Evolutionary conservation across 305 asterid genomes (phyloP).

Genomic region (Fraxinus baroniana): DNA sequence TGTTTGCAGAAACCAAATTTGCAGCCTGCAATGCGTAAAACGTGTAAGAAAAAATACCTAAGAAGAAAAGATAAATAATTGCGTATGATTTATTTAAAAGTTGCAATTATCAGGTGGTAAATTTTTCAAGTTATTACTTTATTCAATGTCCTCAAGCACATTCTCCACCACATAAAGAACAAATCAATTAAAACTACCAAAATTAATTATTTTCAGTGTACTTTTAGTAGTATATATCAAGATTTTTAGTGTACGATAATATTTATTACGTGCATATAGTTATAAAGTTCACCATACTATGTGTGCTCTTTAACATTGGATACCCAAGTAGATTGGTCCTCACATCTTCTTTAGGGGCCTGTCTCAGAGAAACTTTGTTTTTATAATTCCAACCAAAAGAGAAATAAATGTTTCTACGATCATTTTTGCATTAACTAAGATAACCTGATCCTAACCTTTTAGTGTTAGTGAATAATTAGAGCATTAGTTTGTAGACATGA

Average conservation of each 20-base stretch:
- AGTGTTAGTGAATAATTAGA: neutral
- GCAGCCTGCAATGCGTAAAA: constrained; percentile 53
- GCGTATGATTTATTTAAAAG: neutral
- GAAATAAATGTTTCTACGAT: neutral
- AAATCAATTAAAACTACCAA: neutral
- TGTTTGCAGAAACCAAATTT: constrained; percentile 58
- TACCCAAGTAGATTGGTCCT: neutral
- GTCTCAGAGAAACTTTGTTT: neutral
- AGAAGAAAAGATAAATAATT: neutral
- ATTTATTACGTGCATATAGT: neutral
- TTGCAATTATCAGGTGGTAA: neutral
- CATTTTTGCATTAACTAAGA: neutral
- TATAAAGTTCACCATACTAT: neutral
- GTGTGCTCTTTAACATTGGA: neutral
- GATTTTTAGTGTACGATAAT: neutral
- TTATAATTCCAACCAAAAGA: neutral
- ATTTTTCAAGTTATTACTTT: neutral
- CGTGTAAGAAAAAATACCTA: constrained; percentile 12
- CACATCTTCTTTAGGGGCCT: neutral
- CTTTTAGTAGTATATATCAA: neutral
- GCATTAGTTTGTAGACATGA: neutral
- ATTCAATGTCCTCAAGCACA: neutral
- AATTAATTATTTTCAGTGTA: neutral
- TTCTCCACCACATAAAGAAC: neutral
- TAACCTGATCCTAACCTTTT: neutral